Evolutionary conservation across 2,329 filamentous ascomycete genomes (phyloP), one percentile per base, ranked within the genome.

Genomic region (Fusarium nematophilum): DNA sequence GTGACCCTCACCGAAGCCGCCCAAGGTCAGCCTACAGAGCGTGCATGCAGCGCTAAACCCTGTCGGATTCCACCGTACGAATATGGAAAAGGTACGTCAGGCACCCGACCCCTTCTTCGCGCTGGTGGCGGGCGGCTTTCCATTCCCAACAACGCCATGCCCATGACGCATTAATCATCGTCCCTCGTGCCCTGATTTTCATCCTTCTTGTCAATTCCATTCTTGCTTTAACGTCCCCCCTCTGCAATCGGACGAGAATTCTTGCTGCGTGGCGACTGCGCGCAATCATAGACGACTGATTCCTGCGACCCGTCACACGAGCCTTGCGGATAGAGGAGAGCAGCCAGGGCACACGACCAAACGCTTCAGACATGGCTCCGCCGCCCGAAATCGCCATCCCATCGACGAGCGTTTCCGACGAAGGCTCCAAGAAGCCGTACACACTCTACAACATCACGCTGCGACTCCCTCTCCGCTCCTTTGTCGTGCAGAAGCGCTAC

Each of bases 401-500:
- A 9, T 85, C 85, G n/a, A 88, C 87, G 42, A 87, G 84, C 60
- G 75, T 85, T 53, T 80, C 82, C 46, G 78, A 82, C 54, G 80
- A 81, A 61, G 73, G 70, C 58, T 69, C 73, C 5, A 79, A 82
- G 60, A 91, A 92, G 69, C 83, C 88, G 0, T 92, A 87, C 74
- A 93, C 90, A 0, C 83, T 89, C 62, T 94, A 93, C 80, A 91
- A 91, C 73, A 89, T 93, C 74, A 88, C 86, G 17, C 81, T 95
- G 55, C 87, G 90, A 44, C 86, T 93, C 1, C 91, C 91, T 0
- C 83, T 94, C 11, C 87, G 90, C 40, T 90, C 90, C 5, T 90
- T 89, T 67, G 88, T 90, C 62, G 81, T 93, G 5, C 86, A 88
- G 69, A 94, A 93, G 76, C 90, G 91, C 68, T 96, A 94, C 80